Percentiles rank a stretch among this genome's conserved stretches.
Conservation (phyloP, 192 early-diverging fungal genomes). For the Linnemannia hyalina region DNA sequence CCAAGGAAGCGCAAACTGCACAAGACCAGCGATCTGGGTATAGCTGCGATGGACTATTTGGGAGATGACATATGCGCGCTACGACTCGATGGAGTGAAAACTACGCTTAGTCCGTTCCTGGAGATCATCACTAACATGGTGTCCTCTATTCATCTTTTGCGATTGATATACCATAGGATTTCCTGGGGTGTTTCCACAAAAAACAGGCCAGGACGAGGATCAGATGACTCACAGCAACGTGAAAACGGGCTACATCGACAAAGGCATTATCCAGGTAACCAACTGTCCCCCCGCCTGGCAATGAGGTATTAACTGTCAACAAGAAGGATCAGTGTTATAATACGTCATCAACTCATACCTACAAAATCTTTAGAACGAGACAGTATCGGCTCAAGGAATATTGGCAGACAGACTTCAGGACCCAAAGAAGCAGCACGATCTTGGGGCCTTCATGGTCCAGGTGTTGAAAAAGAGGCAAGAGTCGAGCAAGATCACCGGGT, state of each 20-base stretch:
- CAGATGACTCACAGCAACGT: conserved; percentile 71
- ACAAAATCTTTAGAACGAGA: conserved; percentile 64
- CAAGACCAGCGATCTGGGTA: conserved; percentile 59
- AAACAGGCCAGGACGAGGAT: conserved; percentile 65
- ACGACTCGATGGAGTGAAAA: too few relatives aligned
- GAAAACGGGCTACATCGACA: conserved; percentile 74
- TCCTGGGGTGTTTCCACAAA: conserved; percentile 74
- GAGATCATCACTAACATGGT: not conserved
- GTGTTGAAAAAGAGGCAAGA: conserved; percentile 48
- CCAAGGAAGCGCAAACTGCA: conserved; percentile 47
- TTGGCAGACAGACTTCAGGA: conserved; percentile 63
- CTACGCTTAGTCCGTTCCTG: too few relatives aligned
- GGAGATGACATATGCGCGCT: too few relatives aligned
- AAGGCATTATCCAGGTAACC: conserved; percentile 47
- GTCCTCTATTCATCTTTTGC: not conserved
- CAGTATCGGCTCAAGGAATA: conserved; percentile 67
- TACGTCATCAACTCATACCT: conserved; percentile 23
- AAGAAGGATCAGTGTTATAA: conserved; percentile 66
- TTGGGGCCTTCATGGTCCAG: conserved; percentile 64
- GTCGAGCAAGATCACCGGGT: conserved; percentile 42
- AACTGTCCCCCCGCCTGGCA: not conserved
- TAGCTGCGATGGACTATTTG: not conserved
- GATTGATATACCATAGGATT: conserved; percentile 43
- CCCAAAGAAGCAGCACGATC: conserved; percentile 59
- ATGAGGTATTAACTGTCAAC: conserved; percentile 15